Conservation (phyloP, 192 early-diverging fungal species). For the Coemansia sp. region DNA sequence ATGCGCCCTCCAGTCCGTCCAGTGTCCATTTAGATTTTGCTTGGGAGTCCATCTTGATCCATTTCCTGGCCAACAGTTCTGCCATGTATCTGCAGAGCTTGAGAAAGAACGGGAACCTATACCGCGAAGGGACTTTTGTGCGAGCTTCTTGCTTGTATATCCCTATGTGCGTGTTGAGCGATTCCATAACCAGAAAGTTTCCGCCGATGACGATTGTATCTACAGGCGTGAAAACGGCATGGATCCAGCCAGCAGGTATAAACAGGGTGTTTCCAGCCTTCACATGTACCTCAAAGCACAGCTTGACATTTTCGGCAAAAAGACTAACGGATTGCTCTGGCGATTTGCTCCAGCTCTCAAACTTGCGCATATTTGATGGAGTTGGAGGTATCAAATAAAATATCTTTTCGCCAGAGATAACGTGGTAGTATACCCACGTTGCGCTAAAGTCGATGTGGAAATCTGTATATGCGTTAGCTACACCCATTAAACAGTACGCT, state of each 20-base stretch:
- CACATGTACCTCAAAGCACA: conserved; percentile 76
- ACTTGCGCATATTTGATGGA: conserved; percentile 79
- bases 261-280: conserved; percentile 86
- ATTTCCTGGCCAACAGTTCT: conserved; percentile 57
- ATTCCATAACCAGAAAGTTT: conserved; percentile 78
- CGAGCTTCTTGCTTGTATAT: conserved; percentile 75
- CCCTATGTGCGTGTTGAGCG: conserved; percentile 73
- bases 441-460: conserved; percentile 88
- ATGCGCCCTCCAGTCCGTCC: conserved; percentile 61
- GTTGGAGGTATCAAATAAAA: conserved; percentile 92
- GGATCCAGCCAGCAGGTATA: conserved; percentile 96
- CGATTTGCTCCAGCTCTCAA: conserved; percentile 86
- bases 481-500: conserved; percentile 91
- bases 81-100: conserved; percentile 84
- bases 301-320: conserved; percentile 80
- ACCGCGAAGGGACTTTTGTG: conserved; percentile 77
- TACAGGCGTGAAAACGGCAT: conserved; percentile 85
- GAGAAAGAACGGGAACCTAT: conserved; percentile 84
- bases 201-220: conserved; percentile 92
- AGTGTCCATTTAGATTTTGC: conserved; percentile 31
- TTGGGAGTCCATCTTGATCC: conserved; percentile 45
- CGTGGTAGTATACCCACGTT: conserved; percentile 88
- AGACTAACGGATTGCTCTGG: conserved; percentile 69
- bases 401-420: conserved; percentile 79
- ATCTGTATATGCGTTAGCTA: conserved; percentile 89